Evolutionary conservation across 2,329 filamentous ascomycete species (phyloP), one percentile per base, ranked within the genome.

Genomic region (Taxawa tesnikishii): DNA sequence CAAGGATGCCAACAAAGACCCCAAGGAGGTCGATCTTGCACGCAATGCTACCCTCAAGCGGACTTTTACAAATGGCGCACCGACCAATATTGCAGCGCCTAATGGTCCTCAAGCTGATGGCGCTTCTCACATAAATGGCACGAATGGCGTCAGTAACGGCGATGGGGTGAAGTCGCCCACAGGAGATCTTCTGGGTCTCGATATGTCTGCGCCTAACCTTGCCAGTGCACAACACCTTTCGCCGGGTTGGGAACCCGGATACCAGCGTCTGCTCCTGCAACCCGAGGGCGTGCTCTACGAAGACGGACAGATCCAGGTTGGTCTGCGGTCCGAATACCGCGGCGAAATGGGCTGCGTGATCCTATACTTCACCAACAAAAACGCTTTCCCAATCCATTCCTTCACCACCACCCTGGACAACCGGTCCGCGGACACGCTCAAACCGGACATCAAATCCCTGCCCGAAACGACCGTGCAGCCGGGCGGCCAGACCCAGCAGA

Each of bases 291-390:
- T 98, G 6, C 66, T 98, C 1, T 98, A 94, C 52, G 87, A 98
- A 58, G 90, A 98, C 51, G 79, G 79, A 0, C 90, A 98, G 57
- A 73, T 98, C 33, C 88, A 98, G 52, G 70, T 98, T 25, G 90
- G 90, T 18, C 62, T 96, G 32, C 78, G 90, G 21, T 92, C 85
- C 7, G 90, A 98, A 58, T 98, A 94, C 54, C 79, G 90, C 38
- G 83, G 79, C n/a, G 83, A 94, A 51, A 79, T 94, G 63, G 90
- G 90, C 26, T 94, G 90, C 48, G 65, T 98, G 40, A 96, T 98
- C 47, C 63, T 94, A 31, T 98, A 96, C 58, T 94, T 96, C 55
- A 82, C 78, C 39, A 98, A 98, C 66, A 94, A 94, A 61, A 85
- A 84, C 1, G 77, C 83, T 0, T 79, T 81, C 23, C 62, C 80